These are phyloP conservation scores for Melaleuca alternifolia DNA, from an alignment of 345 rosid genomes.

Conservation along the genomic window DNA sequence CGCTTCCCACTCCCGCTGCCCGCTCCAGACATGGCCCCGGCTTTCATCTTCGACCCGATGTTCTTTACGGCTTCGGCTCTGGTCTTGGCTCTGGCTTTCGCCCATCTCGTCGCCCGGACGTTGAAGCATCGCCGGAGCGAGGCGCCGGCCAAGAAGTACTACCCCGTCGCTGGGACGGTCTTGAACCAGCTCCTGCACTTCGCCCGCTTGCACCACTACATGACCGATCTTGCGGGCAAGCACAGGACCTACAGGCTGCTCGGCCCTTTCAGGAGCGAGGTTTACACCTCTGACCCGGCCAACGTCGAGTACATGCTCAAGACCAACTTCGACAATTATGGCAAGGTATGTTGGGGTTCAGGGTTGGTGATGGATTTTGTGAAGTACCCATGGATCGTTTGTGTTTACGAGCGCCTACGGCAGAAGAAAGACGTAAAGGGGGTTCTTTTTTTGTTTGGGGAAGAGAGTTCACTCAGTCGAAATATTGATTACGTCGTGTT, in stretches of 20 bases:
- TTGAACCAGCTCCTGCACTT: slow-evolving; percentile 44
- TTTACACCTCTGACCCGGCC: slow-evolving; percentile 34
- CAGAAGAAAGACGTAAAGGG: not conserved
- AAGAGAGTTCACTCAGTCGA: not conserved
- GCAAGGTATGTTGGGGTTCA: slow-evolving; percentile 14
- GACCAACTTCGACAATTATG: slow-evolving; percentile 35
- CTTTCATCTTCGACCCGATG: not conserved
- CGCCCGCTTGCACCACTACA: slow-evolving; percentile 39
- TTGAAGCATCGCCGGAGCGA: not conserved
- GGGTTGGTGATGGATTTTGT: not conserved
- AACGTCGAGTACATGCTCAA: slow-evolving; percentile 42
- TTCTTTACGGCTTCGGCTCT: slow-evolving; percentile 7
- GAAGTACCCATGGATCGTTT: not conserved
- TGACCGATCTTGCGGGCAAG: slow-evolving; percentile 35
- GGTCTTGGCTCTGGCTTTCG: not conserved
- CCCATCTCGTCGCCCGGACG: not conserved
- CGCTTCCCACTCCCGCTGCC: not conserved
- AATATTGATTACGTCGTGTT: not conserved
- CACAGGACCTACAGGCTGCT: slow-evolving; percentile 40
- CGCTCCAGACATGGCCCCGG: not conserved
- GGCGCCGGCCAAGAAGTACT: slow-evolving; percentile 15
- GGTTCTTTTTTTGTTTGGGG: not conserved
- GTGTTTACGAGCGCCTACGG: not conserved
- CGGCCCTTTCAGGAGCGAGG: slow-evolving; percentile 28
- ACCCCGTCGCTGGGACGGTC: slow-evolving; percentile 44